These are phyloP conservation scores for Sugiyamaella chiloensis DNA, from an alignment of 805 yeast genomes.

Conservation along the genomic window DNA sequence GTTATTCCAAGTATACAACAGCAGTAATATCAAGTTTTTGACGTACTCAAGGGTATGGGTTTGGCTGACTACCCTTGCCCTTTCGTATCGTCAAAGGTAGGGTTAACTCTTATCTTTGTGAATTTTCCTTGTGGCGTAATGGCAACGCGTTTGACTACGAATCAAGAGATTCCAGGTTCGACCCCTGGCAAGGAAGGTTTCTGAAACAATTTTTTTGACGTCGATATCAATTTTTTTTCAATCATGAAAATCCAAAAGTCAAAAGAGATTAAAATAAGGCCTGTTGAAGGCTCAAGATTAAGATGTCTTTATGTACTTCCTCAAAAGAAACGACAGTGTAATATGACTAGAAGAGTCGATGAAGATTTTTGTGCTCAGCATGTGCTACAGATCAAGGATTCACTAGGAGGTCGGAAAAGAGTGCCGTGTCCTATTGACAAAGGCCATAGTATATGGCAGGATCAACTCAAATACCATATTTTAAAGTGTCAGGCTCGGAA, in stretches of 20 bases:
- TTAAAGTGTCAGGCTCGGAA: slow-evolving; percentile 49
- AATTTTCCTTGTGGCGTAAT: slow-evolving; percentile 38
- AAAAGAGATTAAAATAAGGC: neutral
- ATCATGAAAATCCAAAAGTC: neutral
- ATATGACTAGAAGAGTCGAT: slow-evolving; percentile 53
- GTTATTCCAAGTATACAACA: too few species aligned
- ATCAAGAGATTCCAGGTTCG: slow-evolving; percentile 56
- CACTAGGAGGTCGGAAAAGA: slow-evolving; percentile 36
- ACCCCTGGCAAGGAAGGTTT: slow-evolving; percentile 54
- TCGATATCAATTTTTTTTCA: too few species aligned
- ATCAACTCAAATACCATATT: slow-evolving; percentile 53
- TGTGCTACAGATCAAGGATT: slow-evolving; percentile 25
- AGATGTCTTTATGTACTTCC: slow-evolving; percentile 23
- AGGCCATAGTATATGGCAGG: slow-evolving; percentile 67
- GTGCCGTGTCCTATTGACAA: slow-evolving; percentile 77
- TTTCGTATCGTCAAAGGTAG: too few species aligned
- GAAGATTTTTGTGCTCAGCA: slow-evolving; percentile 64
- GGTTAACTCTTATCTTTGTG: too few species aligned
- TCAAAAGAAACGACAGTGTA: slow-evolving; percentile 53
- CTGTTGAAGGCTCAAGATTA: slow-evolving; percentile 14
- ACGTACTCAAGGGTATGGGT: too few species aligned
- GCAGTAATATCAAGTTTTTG: too few species aligned
- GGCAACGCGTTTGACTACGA: slow-evolving; percentile 40
- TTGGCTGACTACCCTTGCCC: too few species aligned
- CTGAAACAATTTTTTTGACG: neutral